These are phyloP conservation scores for Camellia oleifera DNA, from an alignment of 179 eudicot species.

Conservation along the genomic window DNA sequence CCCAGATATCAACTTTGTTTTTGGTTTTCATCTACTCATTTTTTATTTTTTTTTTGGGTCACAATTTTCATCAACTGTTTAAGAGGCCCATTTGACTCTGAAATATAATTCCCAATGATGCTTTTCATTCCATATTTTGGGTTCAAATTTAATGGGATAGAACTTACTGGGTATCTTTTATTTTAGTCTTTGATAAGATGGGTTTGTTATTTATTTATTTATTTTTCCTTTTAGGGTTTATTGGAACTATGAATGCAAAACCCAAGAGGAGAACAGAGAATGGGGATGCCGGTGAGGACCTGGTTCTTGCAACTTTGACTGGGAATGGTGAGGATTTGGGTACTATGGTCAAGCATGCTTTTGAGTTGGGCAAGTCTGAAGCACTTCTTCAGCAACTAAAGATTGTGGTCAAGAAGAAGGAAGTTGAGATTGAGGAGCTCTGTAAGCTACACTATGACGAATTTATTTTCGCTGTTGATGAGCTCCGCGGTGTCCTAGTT, in stretches of 20 bases:
- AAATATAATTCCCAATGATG: neutral
- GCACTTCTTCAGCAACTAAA: conserved; percentile 73
- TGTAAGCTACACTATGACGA: conserved; percentile 90
- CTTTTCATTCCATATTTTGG: neutral
- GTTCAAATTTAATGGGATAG: neutral
- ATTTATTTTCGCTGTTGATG: conserved; percentile 83
- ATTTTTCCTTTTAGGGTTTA: neutral
- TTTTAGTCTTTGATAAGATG: neutral
- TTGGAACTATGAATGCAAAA: conserved; percentile 42
- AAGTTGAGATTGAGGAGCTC: conserved; percentile 87
- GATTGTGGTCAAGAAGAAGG: conserved; percentile 71
- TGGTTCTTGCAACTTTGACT: conserved; percentile 76
- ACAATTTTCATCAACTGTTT: neutral
- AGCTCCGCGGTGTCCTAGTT: conserved; percentile 86
- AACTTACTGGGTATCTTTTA: neutral
- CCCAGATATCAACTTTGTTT: neutral
- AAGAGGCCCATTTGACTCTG: neutral
- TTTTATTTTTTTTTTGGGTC: too few relatives aligned
- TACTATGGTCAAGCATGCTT: conserved; percentile 82
- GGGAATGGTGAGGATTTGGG: conserved; percentile 90
- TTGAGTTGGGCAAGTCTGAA: conserved; percentile 81
- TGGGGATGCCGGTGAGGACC: conserved; percentile 81
- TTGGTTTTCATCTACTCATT: neutral
- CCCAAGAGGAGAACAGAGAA: conserved; percentile 58
- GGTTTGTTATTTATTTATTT: neutral